phyloP scores from a whole-genome alignment of 345 rosid species.

The Citrus mangshanensis region DNA sequence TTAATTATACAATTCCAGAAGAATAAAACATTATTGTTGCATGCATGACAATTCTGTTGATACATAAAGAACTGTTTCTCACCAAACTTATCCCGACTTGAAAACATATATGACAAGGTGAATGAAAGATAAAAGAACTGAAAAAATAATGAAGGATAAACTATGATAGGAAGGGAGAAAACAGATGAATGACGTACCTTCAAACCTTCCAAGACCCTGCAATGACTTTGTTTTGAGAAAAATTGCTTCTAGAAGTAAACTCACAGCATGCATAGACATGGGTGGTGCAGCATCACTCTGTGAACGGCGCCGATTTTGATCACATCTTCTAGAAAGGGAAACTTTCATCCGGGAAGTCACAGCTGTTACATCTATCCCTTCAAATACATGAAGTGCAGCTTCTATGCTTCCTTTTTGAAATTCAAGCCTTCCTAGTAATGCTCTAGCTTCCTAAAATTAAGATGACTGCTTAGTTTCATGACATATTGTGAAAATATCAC shows the following conservation, averaged over 20 bases:
- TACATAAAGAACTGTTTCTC: neutral
- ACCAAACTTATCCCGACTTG: neutral
- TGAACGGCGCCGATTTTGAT: constrained; percentile 38
- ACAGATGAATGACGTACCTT: constrained; percentile 33
- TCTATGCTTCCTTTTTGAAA: constrained; percentile 68
- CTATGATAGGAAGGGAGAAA: neutral
- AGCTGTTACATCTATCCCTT: constrained; percentile 60
- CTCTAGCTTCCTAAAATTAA: constrained; percentile 68
- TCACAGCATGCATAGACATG: constrained; percentile 70
- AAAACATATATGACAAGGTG: neutral
- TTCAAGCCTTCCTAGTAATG: constrained; percentile 68
- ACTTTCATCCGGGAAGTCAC: constrained; percentile 50
- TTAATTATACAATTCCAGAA: neutral
- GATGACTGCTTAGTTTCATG: constrained; percentile 3
- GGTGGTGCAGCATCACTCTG: constrained; percentile 39
- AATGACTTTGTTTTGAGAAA: constrained; percentile 66
- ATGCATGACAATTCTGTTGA: neutral
- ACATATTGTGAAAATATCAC: constrained; percentile 2
- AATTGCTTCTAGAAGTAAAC: constrained; percentile 60
- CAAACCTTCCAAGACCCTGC: constrained; percentile 58
- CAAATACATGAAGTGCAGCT: constrained; percentile 68
- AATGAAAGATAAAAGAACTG: neutral
- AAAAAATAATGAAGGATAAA: neutral
- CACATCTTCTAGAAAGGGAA: constrained; percentile 47
- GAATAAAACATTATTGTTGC: neutral